Base-by-base conservation (phyloP, 352 stramenopile genomes). In the Elongisporangium prolatum region DNA sequence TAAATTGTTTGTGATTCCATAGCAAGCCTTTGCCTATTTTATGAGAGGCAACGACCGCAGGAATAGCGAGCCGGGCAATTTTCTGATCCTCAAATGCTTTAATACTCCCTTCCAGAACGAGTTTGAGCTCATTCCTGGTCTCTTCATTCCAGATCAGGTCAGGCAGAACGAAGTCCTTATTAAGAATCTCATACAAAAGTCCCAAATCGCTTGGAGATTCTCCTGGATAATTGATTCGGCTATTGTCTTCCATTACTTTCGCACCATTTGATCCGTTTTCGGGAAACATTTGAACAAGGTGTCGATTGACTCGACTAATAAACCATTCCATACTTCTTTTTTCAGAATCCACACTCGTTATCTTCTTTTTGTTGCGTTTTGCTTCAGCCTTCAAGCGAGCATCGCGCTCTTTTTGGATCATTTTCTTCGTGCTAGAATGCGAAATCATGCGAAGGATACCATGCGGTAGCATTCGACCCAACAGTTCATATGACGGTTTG, bases 371-470 rank as follows among this genome's bases (percentile, higher is more conserved):
- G 28, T 55, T 49, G 50, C 40, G 48, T 54, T 66, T 65, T 38
- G 60, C 63, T 17, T 77, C 65, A 8, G 54, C 66, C 52, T 85
- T 68, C 47, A 48, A 47, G 20, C 40, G 50, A n/a, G 61, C 62
- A 38, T 77, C 72, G 56, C 71, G 69, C 47, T 86, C 74, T 56
- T 84, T 88, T 50, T 74, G 78, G 16, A 91, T 55, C 48, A 80
- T 58, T 63, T 91, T 91, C 47, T 77, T 72, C 17, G 84, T 71
- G 50, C 72, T 70, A 3, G 78, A 69, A 55, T 68, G 75, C 0
- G 81, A 78, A 18, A 93, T 74, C 72, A 95, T 91, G 28, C 85
- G 75, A 50, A 95, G 74, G 52, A 95, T 89, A 18, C 85, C 85
- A 22, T 74, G 69, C 0, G 85, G 85, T 18, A 95, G 62, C 13